A percentile compares a stretch with the other conserved stretches of the same genome.
phyloP scores from a whole-genome alignment of 2,329 filamentous ascomycete genomes.

The Penicillium vulpinum region DNA sequence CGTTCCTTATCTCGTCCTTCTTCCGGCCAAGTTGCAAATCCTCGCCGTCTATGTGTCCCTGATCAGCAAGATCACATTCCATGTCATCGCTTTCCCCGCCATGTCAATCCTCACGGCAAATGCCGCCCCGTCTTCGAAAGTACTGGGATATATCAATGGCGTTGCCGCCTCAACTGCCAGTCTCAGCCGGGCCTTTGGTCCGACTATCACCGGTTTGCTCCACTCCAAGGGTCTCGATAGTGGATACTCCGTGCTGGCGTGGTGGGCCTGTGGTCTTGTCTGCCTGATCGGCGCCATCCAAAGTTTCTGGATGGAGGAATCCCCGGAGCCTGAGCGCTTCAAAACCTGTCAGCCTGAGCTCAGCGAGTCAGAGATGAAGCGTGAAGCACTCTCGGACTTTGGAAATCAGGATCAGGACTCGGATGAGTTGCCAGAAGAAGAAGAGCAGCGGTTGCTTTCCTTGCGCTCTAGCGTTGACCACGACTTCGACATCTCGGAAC shows the following conservation, averaged over 20 bases:
- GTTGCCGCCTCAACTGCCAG: constrained; percentile 89
- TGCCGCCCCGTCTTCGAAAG: constrained; percentile 76
- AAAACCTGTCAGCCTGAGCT: constrained; percentile 35
- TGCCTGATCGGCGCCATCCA: constrained; percentile 73
- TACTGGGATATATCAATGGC: constrained; percentile 90
- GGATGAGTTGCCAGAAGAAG: constrained; percentile 31
- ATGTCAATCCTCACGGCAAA: constrained; percentile 88
- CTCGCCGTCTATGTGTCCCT: constrained; percentile 74
- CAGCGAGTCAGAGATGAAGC: constrained; percentile 31
- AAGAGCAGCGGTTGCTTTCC: constrained; percentile 40
- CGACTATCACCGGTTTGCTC: constrained; percentile 80
- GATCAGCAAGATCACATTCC: constrained; percentile 89
- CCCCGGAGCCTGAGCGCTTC: constrained; percentile 41
- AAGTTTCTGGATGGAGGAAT: constrained; percentile 73
- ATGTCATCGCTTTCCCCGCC: constrained; percentile 87
- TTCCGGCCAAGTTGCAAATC: constrained; percentile 71
- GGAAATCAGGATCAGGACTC: constrained; percentile 24
- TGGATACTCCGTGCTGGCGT: constrained; percentile 84
- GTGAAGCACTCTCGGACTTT: constrained; percentile 25
- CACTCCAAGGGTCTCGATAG: constrained; percentile 76
- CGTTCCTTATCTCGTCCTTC: constrained; percentile 83
- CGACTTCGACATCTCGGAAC: constrained; percentile 31
- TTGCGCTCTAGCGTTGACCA: constrained; percentile 37
- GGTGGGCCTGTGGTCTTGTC: constrained; percentile 85
- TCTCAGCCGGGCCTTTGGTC: constrained; percentile 82